Conservation (phyloP, 495 filamentous ascomycete species). For the Aspergillus sclerotiicarbonarius region DNA sequence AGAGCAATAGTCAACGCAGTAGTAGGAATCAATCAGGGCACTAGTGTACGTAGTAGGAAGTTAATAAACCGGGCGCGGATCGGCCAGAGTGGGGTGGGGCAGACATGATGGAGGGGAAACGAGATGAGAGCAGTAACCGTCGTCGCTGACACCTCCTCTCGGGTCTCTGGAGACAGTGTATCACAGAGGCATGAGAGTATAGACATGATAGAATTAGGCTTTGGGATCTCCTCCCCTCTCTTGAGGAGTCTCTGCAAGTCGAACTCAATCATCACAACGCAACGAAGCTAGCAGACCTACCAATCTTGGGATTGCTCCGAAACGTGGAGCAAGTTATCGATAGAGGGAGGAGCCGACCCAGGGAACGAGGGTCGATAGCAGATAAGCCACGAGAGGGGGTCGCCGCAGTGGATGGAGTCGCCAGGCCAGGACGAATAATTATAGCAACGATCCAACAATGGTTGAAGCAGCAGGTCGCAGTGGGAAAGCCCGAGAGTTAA, state of each 20-base stretch:
- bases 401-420: neutral
- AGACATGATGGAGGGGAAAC: conserved; percentile 11
- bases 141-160: no score
- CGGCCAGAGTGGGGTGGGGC: conserved; percentile 11
- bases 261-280: neutral
- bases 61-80: conserved; percentile 19
- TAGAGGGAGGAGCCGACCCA: neutral
- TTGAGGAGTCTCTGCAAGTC: neutral
- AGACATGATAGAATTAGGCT: no score
- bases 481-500: neutral
- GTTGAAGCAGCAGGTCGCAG: neutral
- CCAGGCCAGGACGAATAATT: neutral
- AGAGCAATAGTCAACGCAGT: conserved; percentile 8
- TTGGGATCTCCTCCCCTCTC: neutral
- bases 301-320: neutral
- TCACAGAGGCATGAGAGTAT: no score
- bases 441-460: neutral
- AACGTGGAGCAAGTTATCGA: conserved; percentile 4
- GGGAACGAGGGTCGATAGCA: neutral
- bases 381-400: neutral
- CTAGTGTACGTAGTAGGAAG: conserved; percentile 17
- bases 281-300: neutral
- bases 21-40: conserved; percentile 6
- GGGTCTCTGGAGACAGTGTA: no score
- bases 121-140: neutral